Evolutionary conservation across 2,329 filamentous ascomycete species (phyloP).

Genomic region (Paecilomyces niveus): DNA sequence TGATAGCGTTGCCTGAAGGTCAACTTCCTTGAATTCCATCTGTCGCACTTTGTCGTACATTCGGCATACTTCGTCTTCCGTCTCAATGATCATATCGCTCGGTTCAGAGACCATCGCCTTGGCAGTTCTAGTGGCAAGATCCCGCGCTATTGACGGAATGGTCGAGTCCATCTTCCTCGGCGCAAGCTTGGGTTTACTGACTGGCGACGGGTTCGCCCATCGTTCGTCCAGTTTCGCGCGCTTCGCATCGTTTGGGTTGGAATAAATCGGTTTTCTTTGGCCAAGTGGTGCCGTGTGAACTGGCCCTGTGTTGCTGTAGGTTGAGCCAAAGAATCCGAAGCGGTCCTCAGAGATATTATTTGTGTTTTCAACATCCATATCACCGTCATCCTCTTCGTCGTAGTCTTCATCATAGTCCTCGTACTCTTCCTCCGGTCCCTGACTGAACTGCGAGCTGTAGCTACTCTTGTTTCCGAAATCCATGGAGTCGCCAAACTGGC

Average conservation of each 20-base stretch:
- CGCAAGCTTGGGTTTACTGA: conserved; percentile 26
- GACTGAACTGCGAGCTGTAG: conserved; percentile 17
- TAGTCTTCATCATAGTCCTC: conserved; percentile 32
- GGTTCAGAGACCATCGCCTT: conserved; percentile 60
- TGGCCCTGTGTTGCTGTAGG: conserved; percentile 18
- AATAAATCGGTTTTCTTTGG: conserved; percentile 32
- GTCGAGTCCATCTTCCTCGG: conserved; percentile 50
- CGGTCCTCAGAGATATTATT: conserved; percentile 10
- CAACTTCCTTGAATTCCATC: conserved; percentile 21
- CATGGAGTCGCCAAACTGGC: conserved; percentile 17
- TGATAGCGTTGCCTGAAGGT: conserved; percentile 25
- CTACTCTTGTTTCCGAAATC: conserved; percentile 17
- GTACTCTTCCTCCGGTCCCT: conserved; percentile 27
- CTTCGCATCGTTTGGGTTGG: conserved; percentile 36
- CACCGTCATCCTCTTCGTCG: conserved; percentile 32
- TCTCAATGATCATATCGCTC: conserved; percentile 64
- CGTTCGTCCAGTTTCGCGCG: conserved; percentile 35
- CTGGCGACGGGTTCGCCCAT: conserved; percentile 27
- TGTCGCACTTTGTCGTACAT: conserved; percentile 49
- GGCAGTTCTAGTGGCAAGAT: conserved; percentile 52
- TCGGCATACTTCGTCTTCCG: conserved; percentile 61
- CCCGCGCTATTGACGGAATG: conserved; percentile 65
- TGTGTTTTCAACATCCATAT: conserved; percentile 19
- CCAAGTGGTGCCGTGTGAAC: conserved; percentile 9
- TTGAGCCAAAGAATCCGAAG: conserved; percentile 25